Evolutionary conservation across 768 basidiomycete species (phyloP), one percentile per base, ranked within the genome.

Genomic region (Baorangia bicolor): DNA sequence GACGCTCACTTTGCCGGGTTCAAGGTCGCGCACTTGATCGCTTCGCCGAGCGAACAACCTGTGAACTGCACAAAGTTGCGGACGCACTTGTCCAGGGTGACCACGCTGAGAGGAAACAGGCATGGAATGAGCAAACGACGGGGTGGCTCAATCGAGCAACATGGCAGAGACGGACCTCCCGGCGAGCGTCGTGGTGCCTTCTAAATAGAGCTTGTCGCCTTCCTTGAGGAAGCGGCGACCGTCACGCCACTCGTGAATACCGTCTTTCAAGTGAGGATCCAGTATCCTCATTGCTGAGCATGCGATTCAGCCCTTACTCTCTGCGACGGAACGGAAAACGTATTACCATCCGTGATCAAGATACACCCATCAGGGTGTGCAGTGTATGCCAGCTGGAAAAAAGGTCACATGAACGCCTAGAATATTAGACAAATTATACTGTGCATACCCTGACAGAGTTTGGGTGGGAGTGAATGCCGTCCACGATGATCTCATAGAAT

Each of bases 401-500:
- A 39, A 28, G 11, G 21, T 38, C 27, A 21, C 40, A 25, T 53
- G 30, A 59, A 28, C 21, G 23, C 6, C 43, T n/a, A 33, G 27
- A 31, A 23, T 33, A 49, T 23, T 20, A 28, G 16, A 49, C 4
- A 14, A 14, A 34, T 3, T 14, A n/a, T 11, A 41, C 7, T 6
- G 38, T 41, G 75, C 86, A 53, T 70, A 94, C 89, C 64, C 90
- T 78, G 53, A 95, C 90, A 41, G 91, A 91, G 68, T 93, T 91
- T 16, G 94, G 93, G 70, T 95, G 93, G 13, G 85, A 90, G 67
- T 96, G 94, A 51, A 94, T 84, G 1, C 93, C 94, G 68, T 96
- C 94, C 8, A 92, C 92, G 58, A 95, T 96, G 50, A 95, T 75
- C 51, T 88, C 92, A 64, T 91, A 96, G 71, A 84, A 95, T 14